Evolutionary conservation across 1,139 yeast genomes (phyloP).

Genomic region (Blastobotrys niveus): DNA sequence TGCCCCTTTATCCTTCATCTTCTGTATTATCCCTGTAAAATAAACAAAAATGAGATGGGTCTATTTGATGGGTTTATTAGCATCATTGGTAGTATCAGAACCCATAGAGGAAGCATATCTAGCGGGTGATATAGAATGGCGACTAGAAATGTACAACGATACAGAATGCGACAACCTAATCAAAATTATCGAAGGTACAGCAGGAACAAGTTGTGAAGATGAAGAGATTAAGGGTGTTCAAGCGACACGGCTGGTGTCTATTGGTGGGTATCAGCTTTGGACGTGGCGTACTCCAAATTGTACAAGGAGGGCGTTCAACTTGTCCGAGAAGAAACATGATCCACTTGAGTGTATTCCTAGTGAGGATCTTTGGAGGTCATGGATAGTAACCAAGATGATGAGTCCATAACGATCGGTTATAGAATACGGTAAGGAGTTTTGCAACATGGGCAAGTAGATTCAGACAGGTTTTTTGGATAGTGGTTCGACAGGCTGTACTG

Average conservation of each 20-base stretch:
- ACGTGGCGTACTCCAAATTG: slow-evolving; percentile 5
- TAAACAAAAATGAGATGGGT: too few species aligned
- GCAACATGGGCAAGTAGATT: too few species aligned
- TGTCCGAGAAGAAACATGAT: not conserved
- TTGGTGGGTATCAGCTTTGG: slow-evolving; percentile 4
- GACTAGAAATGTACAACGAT: slow-evolving; percentile 5
- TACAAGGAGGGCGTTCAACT: slow-evolving; percentile 5
- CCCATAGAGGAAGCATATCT: not conserved
- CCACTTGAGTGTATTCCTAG: not conserved
- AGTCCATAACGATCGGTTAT: too few species aligned
- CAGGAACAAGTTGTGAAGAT: slow-evolving; percentile 2
- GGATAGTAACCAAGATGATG: slow-evolving; percentile 12
- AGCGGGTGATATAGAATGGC: not conserved
- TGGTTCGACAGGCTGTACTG: too few species aligned
- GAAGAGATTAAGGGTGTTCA: not conserved
- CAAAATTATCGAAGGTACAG: slow-evolving; percentile 4
- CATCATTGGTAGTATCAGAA: not conserved
- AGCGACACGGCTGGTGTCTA: not conserved
- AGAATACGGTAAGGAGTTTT: too few species aligned
- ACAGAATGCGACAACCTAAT: not conserved
- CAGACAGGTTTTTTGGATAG: too few species aligned
- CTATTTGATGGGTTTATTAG: too few species aligned
- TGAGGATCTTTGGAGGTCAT: slow-evolving; percentile 4
- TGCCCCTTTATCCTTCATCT: too few species aligned
- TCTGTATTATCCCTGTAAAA: too few species aligned